These are phyloP conservation scores for Fusarium sambucinum DNA, from an alignment of 2,329 filamentous ascomycete genomes.

Conservation along the genomic window DNA sequence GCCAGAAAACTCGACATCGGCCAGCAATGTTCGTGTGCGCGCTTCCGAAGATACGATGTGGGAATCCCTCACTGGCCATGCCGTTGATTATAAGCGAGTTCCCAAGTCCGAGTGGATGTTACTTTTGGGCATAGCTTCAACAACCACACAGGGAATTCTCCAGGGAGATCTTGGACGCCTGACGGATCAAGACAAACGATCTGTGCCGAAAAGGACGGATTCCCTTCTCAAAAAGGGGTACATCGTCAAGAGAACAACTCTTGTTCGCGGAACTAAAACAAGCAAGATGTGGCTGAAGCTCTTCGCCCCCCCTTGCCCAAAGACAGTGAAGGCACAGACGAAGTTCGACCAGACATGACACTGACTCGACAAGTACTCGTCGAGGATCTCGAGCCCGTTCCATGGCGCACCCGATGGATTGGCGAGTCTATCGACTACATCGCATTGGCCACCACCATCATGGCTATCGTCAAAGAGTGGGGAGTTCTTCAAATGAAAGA, in stretches of 20 bases:
- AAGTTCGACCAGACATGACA: slow-evolving; percentile 53
- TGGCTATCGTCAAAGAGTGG: slow-evolving; percentile 69
- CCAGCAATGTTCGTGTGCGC: slow-evolving; percentile 54
- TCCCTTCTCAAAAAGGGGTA: slow-evolving; percentile 71
- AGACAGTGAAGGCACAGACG: slow-evolving; percentile 46
- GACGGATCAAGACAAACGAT: slow-evolving; percentile 72
- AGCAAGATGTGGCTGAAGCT: slow-evolving; percentile 71
- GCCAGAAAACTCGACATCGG: neutral
- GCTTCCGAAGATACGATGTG: slow-evolving; percentile 69
- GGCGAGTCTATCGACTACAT: slow-evolving; percentile 69
- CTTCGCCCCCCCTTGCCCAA: slow-evolving; percentile 64
- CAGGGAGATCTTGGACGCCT: slow-evolving; percentile 70
- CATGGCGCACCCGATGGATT: slow-evolving; percentile 69
- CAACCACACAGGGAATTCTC: slow-evolving; percentile 66
- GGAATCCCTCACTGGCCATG: slow-evolving; percentile 70
- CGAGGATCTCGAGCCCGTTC: slow-evolving; percentile 64
- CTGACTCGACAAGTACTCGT: slow-evolving; percentile 56
- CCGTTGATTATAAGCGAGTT: slow-evolving; percentile 68
- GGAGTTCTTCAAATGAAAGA: slow-evolving; percentile 69
- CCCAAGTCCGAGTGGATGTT: slow-evolving; percentile 70
- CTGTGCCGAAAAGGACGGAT: slow-evolving; percentile 71
- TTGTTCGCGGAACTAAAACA: slow-evolving; percentile 70
- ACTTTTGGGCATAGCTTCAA: slow-evolving; percentile 68
- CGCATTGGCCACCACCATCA: slow-evolving; percentile 67
- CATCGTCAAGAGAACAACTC: slow-evolving; percentile 70